These are phyloP conservation scores for Kwoniella mangroviensis DNA, from an alignment of 768 basidiomycete genomes.

Conservation along the genomic window DNA sequence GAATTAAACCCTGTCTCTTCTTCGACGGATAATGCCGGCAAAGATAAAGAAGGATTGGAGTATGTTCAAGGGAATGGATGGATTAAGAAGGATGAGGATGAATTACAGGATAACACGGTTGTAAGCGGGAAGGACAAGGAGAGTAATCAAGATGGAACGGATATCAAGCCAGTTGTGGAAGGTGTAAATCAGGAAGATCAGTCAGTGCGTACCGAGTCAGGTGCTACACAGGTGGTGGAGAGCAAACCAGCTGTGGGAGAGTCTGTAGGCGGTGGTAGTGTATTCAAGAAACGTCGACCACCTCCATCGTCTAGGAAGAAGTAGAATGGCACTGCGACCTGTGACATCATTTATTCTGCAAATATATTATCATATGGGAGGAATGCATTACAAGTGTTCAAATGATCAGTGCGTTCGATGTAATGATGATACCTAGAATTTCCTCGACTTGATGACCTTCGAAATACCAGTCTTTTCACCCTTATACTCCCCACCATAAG, in stretches of 20 bases:
- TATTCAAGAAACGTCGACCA: slow-evolving; percentile 59
- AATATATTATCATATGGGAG: too few relatives aligned
- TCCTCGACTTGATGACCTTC: slow-evolving; percentile 84
- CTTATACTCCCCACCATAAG: slow-evolving; percentile 73
- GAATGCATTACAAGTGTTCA: too few relatives aligned
- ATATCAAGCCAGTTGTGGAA: slow-evolving; percentile 19
- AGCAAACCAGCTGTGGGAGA: slow-evolving; percentile 14
- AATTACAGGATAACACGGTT: slow-evolving; percentile 18
- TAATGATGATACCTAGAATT: slow-evolving; percentile 58
- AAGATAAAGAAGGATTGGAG: slow-evolving; percentile 13
- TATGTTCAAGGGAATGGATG: slow-evolving; percentile 23
- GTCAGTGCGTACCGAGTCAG: neutral
- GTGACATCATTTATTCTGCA: neutral
- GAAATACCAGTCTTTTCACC: slow-evolving; percentile 94
- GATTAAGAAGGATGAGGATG: slow-evolving; percentile 25
- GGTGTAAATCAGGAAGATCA: neutral
- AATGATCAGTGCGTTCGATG: too few relatives aligned
- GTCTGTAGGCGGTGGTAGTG: slow-evolving; percentile 13
- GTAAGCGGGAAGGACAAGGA: slow-evolving; percentile 5
- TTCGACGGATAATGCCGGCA: neutral
- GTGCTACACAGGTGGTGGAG: neutral
- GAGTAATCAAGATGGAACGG: slow-evolving; percentile 1
- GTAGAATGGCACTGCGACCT: neutral
- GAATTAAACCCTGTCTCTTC: slow-evolving; percentile 8
- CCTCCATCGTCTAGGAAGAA: slow-evolving; percentile 40